These are phyloP conservation scores for Amyloporia xantha DNA, from an alignment of 768 basidiomycete genomes.

Conservation along the genomic window DNA sequence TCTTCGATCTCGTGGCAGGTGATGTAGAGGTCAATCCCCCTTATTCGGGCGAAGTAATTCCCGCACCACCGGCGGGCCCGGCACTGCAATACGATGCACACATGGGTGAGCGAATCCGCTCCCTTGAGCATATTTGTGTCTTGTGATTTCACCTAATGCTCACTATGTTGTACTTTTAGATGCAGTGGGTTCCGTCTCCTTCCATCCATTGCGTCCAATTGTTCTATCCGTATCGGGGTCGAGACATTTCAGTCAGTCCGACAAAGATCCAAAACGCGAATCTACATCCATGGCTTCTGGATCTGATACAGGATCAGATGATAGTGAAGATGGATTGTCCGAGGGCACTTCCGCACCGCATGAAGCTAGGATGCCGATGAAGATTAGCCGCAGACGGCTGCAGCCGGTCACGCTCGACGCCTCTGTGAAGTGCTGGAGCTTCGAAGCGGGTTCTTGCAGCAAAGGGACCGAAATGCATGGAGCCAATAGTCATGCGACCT, in stretches of 20 bases:
- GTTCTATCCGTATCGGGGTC: conserved; percentile 73
- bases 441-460: neutral
- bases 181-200: conserved; percentile 62
- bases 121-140: no score
- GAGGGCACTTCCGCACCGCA: conserved; percentile 3
- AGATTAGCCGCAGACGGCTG: conserved; percentile 3
- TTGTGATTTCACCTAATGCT: no score
- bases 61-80: conserved; percentile 16
- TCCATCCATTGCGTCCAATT: conserved; percentile 57
- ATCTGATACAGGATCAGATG: conserved; percentile 8
- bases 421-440: conserved; percentile 13
- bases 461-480: neutral
- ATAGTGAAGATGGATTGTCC: neutral
- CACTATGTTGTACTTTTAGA: no score
- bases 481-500: neutral
- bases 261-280: neutral
- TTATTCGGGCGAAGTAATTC: neutral
- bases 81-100: conserved; percentile 45
- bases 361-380: conserved; percentile 1
- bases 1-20: conserved; percentile 46
- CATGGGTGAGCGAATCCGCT: conserved; percentile 45
- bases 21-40: conserved; percentile 1
- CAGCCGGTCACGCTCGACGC: conserved; percentile 12
- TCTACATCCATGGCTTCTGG: conserved; percentile 2
- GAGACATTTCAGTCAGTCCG: conserved; percentile 48